Evolutionary conservation across 2,329 filamentous ascomycete genomes (phyloP).

Genomic region (Talaromyces sp.): DNA sequence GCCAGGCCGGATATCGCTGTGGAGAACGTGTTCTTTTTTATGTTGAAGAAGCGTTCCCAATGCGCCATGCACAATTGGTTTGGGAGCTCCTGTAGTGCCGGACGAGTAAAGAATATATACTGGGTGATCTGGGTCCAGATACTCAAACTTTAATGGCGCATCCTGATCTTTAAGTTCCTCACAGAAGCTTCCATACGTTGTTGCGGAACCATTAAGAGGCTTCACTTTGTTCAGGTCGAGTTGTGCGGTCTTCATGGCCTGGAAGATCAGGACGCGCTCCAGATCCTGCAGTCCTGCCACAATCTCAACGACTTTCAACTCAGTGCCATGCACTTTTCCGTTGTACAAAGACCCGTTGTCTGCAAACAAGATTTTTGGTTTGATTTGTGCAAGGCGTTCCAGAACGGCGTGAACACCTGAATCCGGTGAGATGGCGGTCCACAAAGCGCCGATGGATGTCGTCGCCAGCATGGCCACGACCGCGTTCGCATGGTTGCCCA

Average conservation of each 20-base stretch:
- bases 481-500: conserved; percentile 84
- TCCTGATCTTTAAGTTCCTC: conserved; percentile 32
- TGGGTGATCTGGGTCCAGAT: conserved; percentile 77
- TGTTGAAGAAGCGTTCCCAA: conserved; percentile 89
- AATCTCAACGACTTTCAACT: conserved; percentile 73
- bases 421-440: conserved; percentile 90
- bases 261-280: conserved; percentile 66
- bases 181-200: conserved; percentile 42
- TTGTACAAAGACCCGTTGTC: conserved; percentile 90
- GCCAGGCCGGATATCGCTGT: conserved; percentile 68
- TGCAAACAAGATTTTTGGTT: conserved; percentile 73
- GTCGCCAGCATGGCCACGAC: conserved; percentile 83
- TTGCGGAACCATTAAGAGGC: conserved; percentile 31
- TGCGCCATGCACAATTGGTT: conserved; percentile 90
- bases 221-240: conserved; percentile 31
- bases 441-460: conserved; percentile 76
- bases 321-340: conserved; percentile 77
- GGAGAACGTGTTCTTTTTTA: conserved; percentile 90
- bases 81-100: conserved; percentile 80
- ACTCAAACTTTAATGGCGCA: conserved; percentile 58
- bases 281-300: conserved; percentile 61
- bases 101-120: conserved; percentile 92
- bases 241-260: conserved; percentile 48
- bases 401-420: conserved; percentile 87
- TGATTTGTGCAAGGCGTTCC: conserved; percentile 79